phyloP scores from a whole-genome alignment of 768 basidiomycete species.

The Tulasnella sp. region DNA sequence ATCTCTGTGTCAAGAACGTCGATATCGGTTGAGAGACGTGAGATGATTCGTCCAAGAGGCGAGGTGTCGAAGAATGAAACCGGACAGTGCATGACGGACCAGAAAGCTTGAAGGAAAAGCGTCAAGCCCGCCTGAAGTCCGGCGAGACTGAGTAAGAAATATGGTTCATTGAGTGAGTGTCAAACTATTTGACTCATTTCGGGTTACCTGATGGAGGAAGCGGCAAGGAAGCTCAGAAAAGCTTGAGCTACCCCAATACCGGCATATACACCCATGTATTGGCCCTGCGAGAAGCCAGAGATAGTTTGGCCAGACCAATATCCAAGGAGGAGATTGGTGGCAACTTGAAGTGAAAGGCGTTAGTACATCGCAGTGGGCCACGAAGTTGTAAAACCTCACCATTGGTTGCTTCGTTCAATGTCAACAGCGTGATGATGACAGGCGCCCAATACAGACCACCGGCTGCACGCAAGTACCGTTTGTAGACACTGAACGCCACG shows the following conservation, averaged over 20 bases:
- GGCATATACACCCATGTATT: slow-evolving; percentile 56
- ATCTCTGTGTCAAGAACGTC: slow-evolving; percentile 27
- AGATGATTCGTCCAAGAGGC: slow-evolving; percentile 26
- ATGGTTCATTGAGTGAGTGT: too few relatives aligned
- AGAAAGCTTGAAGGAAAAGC: slow-evolving; percentile 48
- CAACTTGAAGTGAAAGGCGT: slow-evolving; percentile 30
- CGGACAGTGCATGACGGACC: slow-evolving; percentile 48
- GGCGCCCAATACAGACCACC: slow-evolving; percentile 41
- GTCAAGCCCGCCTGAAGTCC: slow-evolving; percentile 32
- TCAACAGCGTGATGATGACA: slow-evolving; percentile 35
- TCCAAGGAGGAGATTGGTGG: slow-evolving; percentile 57
- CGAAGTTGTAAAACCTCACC: slow-evolving; percentile 28
- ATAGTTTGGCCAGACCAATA: slow-evolving; percentile 59
- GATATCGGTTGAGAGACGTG: slow-evolving; percentile 28
- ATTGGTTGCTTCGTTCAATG: slow-evolving; percentile 40
- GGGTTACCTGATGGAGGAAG: slow-evolving; percentile 35
- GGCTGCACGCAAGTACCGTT: slow-evolving; percentile 37
- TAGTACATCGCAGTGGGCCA: slow-evolving; percentile 7
- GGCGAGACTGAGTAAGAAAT: slow-evolving; percentile 21
- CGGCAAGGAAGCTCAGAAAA: slow-evolving; percentile 41
- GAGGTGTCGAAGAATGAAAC: slow-evolving; percentile 50
- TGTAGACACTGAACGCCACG: slow-evolving; percentile 41
- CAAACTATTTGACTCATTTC: too few relatives aligned
- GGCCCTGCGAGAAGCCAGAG: slow-evolving; percentile 42
- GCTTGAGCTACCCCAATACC: slow-evolving; percentile 40